Evolutionary conservation across 169 alveolate species (phyloP).

Genomic region (Cytauxzoon felis): DNA sequence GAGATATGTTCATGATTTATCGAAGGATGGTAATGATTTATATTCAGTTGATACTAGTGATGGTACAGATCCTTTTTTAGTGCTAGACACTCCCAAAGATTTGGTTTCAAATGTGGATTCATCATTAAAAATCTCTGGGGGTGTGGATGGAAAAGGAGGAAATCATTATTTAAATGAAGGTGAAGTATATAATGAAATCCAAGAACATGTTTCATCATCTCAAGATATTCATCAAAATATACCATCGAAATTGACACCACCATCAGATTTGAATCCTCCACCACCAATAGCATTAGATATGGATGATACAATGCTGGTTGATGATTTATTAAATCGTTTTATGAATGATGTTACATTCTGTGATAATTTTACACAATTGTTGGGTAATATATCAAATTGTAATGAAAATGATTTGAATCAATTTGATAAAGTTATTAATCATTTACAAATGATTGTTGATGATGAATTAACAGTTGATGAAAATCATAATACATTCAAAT

Average conservation of each 20-base stretch:
- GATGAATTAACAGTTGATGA: not conserved
- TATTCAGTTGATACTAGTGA: no score
- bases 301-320: constrained; percentile 10
- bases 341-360: constrained; percentile 13
- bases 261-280: no score
- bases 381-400: not conserved
- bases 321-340: constrained; percentile 6
- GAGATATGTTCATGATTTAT: no score
- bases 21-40: no score
- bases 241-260: no score
- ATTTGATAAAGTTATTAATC: constrained; percentile 20
- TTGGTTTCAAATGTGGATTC: no score
- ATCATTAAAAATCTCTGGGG: no score
- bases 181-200: not conserved
- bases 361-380: not conserved
- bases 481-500: constrained; percentile 35
- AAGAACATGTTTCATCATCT: no score
- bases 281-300: not conserved
- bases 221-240: no score
- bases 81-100: no score
- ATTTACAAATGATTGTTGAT: constrained; percentile 31
- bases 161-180: not conserved
- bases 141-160: not conserved
- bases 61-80: no score
- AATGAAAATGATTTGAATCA: constrained; percentile 15